These are phyloP conservation scores for Detonula confervacea DNA, from an alignment of 352 stramenopile species.

Conservation along the genomic window DNA sequence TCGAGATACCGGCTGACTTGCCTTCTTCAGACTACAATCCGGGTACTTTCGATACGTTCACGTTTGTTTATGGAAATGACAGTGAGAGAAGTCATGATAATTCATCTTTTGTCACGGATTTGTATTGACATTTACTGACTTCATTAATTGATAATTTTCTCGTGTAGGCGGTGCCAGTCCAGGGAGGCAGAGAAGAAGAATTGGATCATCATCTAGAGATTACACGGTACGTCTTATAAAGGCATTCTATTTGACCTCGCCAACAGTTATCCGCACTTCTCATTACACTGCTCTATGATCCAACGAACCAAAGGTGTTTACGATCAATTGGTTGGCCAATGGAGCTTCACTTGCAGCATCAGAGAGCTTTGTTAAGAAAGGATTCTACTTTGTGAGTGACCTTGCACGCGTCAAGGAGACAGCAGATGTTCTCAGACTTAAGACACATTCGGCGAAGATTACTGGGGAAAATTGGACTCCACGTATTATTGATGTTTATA, in stretches of 20 bases:
- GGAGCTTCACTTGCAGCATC: constrained; percentile 5
- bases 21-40: too few species aligned
- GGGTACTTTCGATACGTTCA: constrained; percentile 9
- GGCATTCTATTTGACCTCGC: too few species aligned
- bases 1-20: neutral
- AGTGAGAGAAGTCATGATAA: too few species aligned
- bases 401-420: constrained; percentile 20
- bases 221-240: too few species aligned
- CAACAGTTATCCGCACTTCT: too few species aligned
- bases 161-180: too few species aligned
- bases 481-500: constrained; percentile 23
- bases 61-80: constrained; percentile 29
- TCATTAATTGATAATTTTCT: too few species aligned
- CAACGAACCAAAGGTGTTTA: constrained; percentile 29
- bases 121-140: too few species aligned
- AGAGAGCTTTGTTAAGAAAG: constrained; percentile 27
- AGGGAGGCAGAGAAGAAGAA: too few species aligned
- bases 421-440: constrained; percentile 10
- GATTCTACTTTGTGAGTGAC: constrained; percentile 17
- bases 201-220: too few species aligned
- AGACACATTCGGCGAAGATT: constrained; percentile 26
- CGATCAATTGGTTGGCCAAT: constrained; percentile 29
- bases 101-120: too few species aligned
- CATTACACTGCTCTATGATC: too few species aligned
- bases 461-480: constrained; percentile 13